Evolutionary conservation across 116 monocot genomes (phyloP).

Genomic region (Iris pallida): DNA sequence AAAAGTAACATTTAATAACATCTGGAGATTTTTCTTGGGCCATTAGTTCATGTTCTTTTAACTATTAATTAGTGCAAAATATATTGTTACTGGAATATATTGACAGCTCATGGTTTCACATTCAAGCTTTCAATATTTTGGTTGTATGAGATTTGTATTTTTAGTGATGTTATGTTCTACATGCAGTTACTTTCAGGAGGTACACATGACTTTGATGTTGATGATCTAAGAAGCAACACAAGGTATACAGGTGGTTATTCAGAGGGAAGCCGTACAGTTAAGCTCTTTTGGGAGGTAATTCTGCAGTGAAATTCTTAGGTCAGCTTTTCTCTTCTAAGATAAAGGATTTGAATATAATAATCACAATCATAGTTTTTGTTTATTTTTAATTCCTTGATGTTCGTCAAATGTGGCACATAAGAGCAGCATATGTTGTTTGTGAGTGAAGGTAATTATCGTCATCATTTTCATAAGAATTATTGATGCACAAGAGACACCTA

Average conservation of each 20-base stretch:
- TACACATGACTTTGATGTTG: conserved; percentile 84
- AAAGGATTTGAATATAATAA: too few species aligned
- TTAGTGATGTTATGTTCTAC: background rate
- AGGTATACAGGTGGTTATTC: conserved; percentile 93
- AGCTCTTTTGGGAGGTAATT: conserved; percentile 88
- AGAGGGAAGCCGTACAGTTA: conserved; percentile 76
- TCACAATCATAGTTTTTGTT: background rate
- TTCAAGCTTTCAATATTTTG: too few species aligned
- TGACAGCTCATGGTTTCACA: background rate
- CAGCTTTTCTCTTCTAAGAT: background rate
- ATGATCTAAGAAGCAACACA: conserved; percentile 69
- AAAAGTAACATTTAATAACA: background rate
- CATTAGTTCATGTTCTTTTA: too few species aligned
- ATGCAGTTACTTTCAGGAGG: conserved; percentile 88
- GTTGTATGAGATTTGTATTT: conserved; percentile 10
- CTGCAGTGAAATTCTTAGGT: background rate
- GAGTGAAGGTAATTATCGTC: too few species aligned
- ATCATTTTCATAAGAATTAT: too few species aligned
- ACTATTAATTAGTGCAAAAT: too few species aligned
- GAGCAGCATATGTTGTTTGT: too few species aligned
- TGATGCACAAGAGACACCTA: too few species aligned
- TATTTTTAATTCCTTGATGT: background rate
- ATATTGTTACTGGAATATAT: background rate
- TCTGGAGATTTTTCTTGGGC: background rate
- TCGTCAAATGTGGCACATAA: background rate